Evolutionary conservation across 139 green algal genomes (phyloP), one percentile per base, ranked within the genome.

Genomic region (Coelastrella sp.): DNA sequence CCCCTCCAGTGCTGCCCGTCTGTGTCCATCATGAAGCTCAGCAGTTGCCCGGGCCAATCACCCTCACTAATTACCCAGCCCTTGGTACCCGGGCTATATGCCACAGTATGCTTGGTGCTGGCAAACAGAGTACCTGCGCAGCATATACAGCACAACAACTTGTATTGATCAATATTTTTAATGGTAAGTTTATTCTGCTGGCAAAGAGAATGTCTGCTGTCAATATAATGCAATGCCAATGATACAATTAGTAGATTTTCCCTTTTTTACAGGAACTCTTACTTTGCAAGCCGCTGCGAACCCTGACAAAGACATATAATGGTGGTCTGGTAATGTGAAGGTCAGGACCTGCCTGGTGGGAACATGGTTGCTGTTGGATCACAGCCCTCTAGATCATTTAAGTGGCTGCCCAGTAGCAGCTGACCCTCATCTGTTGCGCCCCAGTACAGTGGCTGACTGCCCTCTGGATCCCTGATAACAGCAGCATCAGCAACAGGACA

Each of bases 291-390:
- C 35, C 35, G 35, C 35, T 49, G 35, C 35, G 35, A 49, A 49
- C 35, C 35, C 35, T 49, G 35, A 49, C 35, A 49, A 49, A 5
- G 35, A 49, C 35, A 49, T 49, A 49, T 3, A 49, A 49, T 49
- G 35, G 35, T 49, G 35, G 35, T 49, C 35, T 49, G 35, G 35
- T 49, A 49, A 49, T 3, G 35, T 49, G 35, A 49, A 1, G 3
- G 35, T 49, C 35, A 49, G 35, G 35, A 75, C 17, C 6, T 61
- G 82, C 93, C 94, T 59, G 94, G 85, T 15, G 95, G 95, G 94
- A 97, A 97, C 60, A 92, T 75, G 3, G 94, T 94, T 25, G 95
- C 93, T 56, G 93, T 94, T 65, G 95, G 95, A 24, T 95, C 91
- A 89, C 94, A 97, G 35, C 75, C 92, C 6, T 92, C 90, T 49